Base-by-base conservation (phyloP, 306 rosid genomes). In the Senna siamea region DNA sequence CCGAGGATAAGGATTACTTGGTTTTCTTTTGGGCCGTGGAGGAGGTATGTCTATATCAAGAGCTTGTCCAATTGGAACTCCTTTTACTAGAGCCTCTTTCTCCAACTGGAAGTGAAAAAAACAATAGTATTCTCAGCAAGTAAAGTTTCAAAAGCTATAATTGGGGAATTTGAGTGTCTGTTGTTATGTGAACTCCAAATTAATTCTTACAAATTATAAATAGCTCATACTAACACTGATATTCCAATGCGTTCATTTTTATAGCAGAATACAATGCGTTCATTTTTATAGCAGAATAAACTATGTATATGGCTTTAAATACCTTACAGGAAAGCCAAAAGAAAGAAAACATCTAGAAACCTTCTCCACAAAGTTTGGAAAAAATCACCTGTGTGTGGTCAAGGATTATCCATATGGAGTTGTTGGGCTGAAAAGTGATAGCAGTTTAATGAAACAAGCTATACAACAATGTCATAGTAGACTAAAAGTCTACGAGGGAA, bases 21-120 rank as follows among this genome's bases (percentile, higher is more conserved):
- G 97, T 79, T 94, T 94, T 84, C 96, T 87, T 85, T 94, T 94
- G 74, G 95, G 96, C 70, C 97, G 95, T 46, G 99, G 99, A 72
- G 99, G 99, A 47, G 99, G 99, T 52, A 94, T 91, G 48, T 91
- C 95, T 78, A 94, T 89, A 74, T 91, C 95, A 40, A 88, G 77
- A 68, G 96, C 79, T 71, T 88, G 86, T 66, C 94, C 93, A 46
- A 85, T 58, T 13, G 96, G 89, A 81, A 85, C 78, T 35, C 97
- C 96, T 81, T 87, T 94, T 43, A 85, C 79, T 59, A 81, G 82
- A 60, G 99, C 95, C 77, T 92, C 96, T 82, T 92, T 94, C 86
- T 94, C 96, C 89, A 92, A 78, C 99, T 94, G 97, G 64, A 78
- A 78, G 69, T 46, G 32, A 62, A 78, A 78, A 20, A 75, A 34